Evolutionary conservation across 176 grass and related monocot species (phyloP), one percentile per base, ranked within the genome.

Genomic region (Oryza longistaminata): DNA sequence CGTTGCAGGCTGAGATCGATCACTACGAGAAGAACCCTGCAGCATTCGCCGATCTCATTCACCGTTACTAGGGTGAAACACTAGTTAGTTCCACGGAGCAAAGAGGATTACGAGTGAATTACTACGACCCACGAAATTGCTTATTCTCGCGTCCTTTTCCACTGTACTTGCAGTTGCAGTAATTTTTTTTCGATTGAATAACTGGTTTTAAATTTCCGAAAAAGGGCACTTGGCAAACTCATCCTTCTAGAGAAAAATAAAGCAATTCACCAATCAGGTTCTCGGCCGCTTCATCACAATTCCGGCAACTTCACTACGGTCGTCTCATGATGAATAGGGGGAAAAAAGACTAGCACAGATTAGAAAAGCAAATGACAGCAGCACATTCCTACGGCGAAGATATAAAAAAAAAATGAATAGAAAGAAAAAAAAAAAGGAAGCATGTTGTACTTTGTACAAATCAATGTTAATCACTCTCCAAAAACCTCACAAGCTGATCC

Each of bases 1-100:
- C 55, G 17, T 79, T 78, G 19, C 81, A 98, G 93, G 93, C 96
- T 21, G 96, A 84, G 29, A 88, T 93, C 64, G 77, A 93, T 68
- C 90, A 98, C 61, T 95, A 93, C 34, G 78, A 35, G 7, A 90
- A 90, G 88, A 98, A 98, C 65, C 85, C 89, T 11, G 81, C 73
- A 46, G 85, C 87, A 43, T 83, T 85, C 16, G 77, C 88, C 46
- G 87, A 95, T 29, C 93, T 98, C 67, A 93, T 98, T 88, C 78
- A 92, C 88, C 87, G 81, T 29, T 98, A 98, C 88, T 97, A 93
- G 61, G 71, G 26, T 9, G 2, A 62, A 78, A 64, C 34, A 11
- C 61, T 25, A 25, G 13, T 37, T 75, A n/a, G 9, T 22, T 8
- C 53, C 53, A 55, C 50, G 50, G 50, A 5, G 50, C 5, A 6